Base-by-base conservation (phyloP, 768 basidiomycete species). In the Erythrobasidium yunnanense region DNA sequence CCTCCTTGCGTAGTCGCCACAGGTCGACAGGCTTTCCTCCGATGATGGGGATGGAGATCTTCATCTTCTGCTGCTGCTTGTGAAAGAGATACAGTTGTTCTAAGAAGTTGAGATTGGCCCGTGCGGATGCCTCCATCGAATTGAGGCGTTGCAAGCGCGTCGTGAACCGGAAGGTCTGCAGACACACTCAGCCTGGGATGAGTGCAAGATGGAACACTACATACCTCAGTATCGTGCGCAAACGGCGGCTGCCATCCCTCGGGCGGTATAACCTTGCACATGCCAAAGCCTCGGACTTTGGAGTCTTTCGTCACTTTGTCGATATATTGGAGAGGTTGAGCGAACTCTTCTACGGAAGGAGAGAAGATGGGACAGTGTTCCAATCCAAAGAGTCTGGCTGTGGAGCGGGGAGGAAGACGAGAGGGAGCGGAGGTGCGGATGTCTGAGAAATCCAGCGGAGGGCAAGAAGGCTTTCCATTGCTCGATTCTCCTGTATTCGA, bases 1-100 rank as follows among this genome's bases (percentile, higher is more conserved):
- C 93, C 76, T 93, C 67, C 29, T 66, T 69, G n/a, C 67, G 52
- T 32, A 99, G 78, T 66, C 86, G 81, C 89, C 90, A 97, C 18
- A 99, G 80, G 79, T 99, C 95, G 56, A 99, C 79, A 1, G 90
- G 82, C 74, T 89, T 88, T 77, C 89, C 85, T 76, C 90, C 90
- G 75, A 99, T 89, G 32, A 87, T 87, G 66, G 95, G 95, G 33
- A 96, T 86, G n/a, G 85, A 85, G 25, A 96, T 85, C 70, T 87
- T 84, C 67, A 84, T 81, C 75, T 90, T 23, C 25, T 33, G 27
- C 78, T 92, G 90, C 76, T 96, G 92, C 72, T 88, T 86, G 78
- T 97, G 95, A 76, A 87, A 99, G 71, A 89, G 87, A 77, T 92
- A 92, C 53, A 99, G 82, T 77, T 95, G 90, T 76, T 97, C 93